Base-by-base conservation (phyloP, 805 yeast genomes). In the Monosporozyma unispora region DNA sequence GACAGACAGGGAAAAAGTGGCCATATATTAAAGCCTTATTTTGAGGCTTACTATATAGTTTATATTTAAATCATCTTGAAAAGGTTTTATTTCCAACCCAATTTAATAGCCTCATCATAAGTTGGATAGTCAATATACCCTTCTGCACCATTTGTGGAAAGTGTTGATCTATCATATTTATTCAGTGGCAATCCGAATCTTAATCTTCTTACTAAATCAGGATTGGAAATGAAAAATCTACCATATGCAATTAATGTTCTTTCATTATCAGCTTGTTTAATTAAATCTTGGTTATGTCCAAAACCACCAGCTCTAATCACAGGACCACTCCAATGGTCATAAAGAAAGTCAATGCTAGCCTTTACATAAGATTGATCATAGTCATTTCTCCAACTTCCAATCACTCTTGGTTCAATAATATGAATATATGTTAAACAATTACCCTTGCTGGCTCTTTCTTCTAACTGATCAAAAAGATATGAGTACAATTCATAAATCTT, bases 211-310 rank as follows among this genome's bases (percentile, higher is more conserved):
- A 71, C 74, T 29, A 80, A 58, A 57, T 80, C 84, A 1, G 84
- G 83, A 63, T 79, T 80, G 25, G 81, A 62, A 45, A 76, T 71
- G 60, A 70, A 78, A 50, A 63, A 67, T 52, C 82, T 71, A 28
- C 81, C 82, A 47, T 59, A 64, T 25, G 61, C 68, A 35, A 75
- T 63, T 47, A 75, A 60, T 2, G 82, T 78, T 54, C 76, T 64
- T 42, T 70, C 67, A 50, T 56, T 55, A 23, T 67, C 68, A 21
- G 67, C 61, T 42, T 65, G 61, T 25, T 50, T 55, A 21, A 56
- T 61, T 6, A 55, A 52, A 29, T 59, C 58, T 41, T 62, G 64
- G 44, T 59, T 56, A 19, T 59, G 48, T 43, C 57, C 63, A 45
- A 57, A 61, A 44, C 64, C 66, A 48, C 75, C 76, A 38, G 76